Conservation (phyloP, 768 basidiomycete species). For the Trametes villosa region DNA sequence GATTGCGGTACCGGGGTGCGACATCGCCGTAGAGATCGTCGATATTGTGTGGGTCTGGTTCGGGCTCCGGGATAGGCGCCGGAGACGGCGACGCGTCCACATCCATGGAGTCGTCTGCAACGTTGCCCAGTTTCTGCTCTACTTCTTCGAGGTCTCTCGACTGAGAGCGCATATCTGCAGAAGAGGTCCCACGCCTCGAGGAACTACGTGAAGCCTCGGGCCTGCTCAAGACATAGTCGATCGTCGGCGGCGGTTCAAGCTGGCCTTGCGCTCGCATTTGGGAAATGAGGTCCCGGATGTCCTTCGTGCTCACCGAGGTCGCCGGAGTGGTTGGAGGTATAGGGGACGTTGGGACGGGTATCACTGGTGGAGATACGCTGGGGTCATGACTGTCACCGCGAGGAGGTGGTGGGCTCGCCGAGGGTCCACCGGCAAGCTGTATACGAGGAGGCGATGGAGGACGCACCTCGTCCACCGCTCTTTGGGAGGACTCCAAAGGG, state of each 20-base stretch:
- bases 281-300: slow-evolving; percentile 15
- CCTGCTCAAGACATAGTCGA: slow-evolving; percentile 2
- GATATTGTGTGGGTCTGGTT: slow-evolving; percentile 16
- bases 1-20: background rate
- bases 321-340: background rate
- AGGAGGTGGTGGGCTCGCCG: background rate
- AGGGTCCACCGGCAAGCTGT: background rate
- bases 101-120: slow-evolving; percentile 1
- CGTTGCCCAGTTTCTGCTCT: slow-evolving; percentile 1
- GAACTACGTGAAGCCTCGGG: background rate
- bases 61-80: background rate
- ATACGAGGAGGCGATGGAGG: background rate
- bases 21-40: slow-evolving; percentile 21
- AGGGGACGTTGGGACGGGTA: background rate
- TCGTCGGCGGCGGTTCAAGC: slow-evolving; percentile 11
- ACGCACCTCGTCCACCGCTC: background rate
- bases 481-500: background rate
- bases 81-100: background rate
- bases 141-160: slow-evolving; percentile 2
- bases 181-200: background rate
- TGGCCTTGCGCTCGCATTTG: slow-evolving; percentile 19
- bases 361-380: background rate
- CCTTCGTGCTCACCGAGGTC: background rate
- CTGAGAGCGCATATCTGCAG: background rate
- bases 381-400: background rate